Percentiles rank a stretch among this genome's conserved stretches.
phyloP scores from a whole-genome alignment of 805 yeast genomes.

The Candida awuae region DNA sequence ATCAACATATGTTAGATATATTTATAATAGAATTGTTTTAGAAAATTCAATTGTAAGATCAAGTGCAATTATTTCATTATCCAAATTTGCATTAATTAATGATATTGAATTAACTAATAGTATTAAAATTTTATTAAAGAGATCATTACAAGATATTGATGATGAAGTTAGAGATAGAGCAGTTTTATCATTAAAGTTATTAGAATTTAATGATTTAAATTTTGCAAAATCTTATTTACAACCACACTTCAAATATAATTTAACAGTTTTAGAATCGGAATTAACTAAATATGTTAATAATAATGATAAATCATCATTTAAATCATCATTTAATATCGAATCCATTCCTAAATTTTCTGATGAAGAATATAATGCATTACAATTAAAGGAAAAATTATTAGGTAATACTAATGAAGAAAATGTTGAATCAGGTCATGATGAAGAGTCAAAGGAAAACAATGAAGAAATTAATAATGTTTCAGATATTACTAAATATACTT shows the following conservation, averaged over 20 bases:
- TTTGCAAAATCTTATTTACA: conserved; percentile 47
- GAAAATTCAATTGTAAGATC: conserved; percentile 94
- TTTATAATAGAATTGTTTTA: conserved; percentile 91
- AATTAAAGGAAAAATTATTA: conserved; percentile 46
- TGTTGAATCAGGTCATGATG: conserved; percentile 18
- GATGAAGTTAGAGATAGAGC: conserved; percentile 99
- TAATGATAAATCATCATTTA: conserved; percentile 37
- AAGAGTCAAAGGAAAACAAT: conserved; percentile 19
- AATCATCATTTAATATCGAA: conserved; percentile 60
- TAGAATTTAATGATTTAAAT: conserved; percentile 33
- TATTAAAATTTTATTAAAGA: conserved; percentile 63
- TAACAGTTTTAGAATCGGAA: conserved; percentile 70
- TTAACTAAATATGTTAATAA: conserved; percentile 61
- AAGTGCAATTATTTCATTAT: conserved; percentile 86
- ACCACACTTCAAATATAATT: conserved; percentile 62
- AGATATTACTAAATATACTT: conserved; percentile 24
- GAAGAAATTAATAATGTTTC: conserved; percentile 7
- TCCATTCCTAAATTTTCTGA: conserved; percentile 57
- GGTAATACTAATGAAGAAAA: conserved; percentile 16
- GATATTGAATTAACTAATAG: conserved; percentile 61
- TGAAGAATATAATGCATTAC: conserved; percentile 61
- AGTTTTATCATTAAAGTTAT: conserved; percentile 68
- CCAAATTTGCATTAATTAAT: conserved; percentile 78
- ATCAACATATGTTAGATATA: conserved; percentile 86
- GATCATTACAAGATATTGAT: conserved; percentile 83